These are phyloP conservation scores for Fusarium ramigenum DNA, from an alignment of 2,329 filamentous ascomycete species.

Conservation along the genomic window DNA sequence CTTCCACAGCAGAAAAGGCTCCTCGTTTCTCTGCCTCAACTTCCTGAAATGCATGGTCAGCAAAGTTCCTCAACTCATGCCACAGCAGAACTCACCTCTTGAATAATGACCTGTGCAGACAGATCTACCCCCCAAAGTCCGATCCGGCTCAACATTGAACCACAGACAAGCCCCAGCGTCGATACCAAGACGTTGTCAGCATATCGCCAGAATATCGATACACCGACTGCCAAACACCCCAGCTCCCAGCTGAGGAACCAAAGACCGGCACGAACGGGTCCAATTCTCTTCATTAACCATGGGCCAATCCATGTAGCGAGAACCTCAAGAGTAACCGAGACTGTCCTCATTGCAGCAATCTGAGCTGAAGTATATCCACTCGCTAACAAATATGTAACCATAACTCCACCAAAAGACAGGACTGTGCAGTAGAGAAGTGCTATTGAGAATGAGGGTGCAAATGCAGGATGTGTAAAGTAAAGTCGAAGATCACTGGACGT, in stretches of 20 bases:
- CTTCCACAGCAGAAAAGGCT: constrained; percentile 74
- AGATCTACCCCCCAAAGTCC: constrained; percentile 72
- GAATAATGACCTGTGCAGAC: constrained; percentile 67
- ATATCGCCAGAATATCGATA: constrained; percentile 53
- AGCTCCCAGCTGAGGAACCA: constrained; percentile 78
- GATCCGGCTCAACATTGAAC: constrained; percentile 64
- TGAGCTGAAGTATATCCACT: constrained; percentile 60
- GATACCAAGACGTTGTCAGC: constrained; percentile 47
- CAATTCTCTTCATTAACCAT: constrained; percentile 62
- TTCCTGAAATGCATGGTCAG: constrained; percentile 51
- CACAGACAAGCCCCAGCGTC: constrained; percentile 58
- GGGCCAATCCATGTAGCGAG: constrained; percentile 69
- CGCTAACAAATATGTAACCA: constrained; percentile 70
- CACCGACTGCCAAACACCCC: constrained; percentile 58
- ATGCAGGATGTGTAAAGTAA: constrained; percentile 64
- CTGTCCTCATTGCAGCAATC: constrained; percentile 63
- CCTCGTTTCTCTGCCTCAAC: constrained; percentile 68
- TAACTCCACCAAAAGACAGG: constrained; percentile 67
- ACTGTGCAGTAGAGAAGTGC: constrained; percentile 71
- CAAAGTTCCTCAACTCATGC: not conserved
- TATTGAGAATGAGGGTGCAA: constrained; percentile 68
- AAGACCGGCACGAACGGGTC: constrained; percentile 70
- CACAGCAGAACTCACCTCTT: constrained; percentile 58
- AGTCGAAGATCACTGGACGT: constrained; percentile 37
- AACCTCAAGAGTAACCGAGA: constrained; percentile 65